Conservation (phyloP, 768 basidiomycete species). For the Amanita fuliginea region DNA sequence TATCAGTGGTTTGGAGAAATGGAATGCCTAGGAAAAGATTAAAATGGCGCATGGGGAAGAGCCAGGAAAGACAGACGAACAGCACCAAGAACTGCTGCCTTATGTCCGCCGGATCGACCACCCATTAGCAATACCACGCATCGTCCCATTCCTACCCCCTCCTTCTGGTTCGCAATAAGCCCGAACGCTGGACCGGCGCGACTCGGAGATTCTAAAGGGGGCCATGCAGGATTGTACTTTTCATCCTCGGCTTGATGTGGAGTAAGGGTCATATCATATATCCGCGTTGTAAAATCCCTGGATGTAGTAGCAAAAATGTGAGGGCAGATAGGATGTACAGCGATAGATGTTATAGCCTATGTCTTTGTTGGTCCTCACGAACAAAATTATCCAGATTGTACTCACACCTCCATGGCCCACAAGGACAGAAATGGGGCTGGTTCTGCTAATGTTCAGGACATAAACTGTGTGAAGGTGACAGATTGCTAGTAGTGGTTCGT, state of each 20-base stretch:
- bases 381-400: conserved; percentile 2
- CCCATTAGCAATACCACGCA: conserved; percentile 60
- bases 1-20: conserved; percentile 49
- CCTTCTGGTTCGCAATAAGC: conserved; percentile 42
- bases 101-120: conserved; percentile 63
- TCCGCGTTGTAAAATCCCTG: conserved; percentile 54
- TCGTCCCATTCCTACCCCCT: conserved; percentile 52
- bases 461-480: conserved; percentile 44
- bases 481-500: conserved; percentile 52
- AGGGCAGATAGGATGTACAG: conserved; percentile 47
- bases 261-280: conserved; percentile 48
- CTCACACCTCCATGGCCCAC: conserved; percentile 69
- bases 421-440: conserved; percentile 32
- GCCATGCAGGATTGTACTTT: conserved; percentile 50
- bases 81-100: conserved; percentile 56
- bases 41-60: not conserved
- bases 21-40: conserved; percentile 45
- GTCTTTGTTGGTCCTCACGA: conserved; percentile 1
- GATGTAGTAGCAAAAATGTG: conserved; percentile 64
- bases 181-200: conserved; percentile 63
- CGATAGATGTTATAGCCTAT: conserved; percentile 57
- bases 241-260: conserved; percentile 12
- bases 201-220: conserved; percentile 35
- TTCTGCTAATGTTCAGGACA: conserved; percentile 35
- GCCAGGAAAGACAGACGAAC: conserved; percentile 22